Evolutionary conservation across 2,329 filamentous ascomycete species (phyloP).

Genomic region (Coniochaeta hoffmannii): DNA sequence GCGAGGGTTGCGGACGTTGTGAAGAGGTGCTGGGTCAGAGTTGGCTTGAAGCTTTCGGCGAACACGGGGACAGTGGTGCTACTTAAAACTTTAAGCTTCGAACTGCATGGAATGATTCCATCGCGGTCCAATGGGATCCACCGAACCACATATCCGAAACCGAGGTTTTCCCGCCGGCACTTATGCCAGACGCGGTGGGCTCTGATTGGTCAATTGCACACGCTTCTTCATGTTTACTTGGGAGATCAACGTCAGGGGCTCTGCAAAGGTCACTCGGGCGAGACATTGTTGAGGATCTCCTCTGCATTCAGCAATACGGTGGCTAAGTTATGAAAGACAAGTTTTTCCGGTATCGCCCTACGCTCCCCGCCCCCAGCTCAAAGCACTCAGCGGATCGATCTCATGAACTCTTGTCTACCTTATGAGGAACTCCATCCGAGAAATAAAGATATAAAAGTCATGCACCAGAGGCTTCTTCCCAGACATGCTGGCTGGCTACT

Average conservation of each 20-base stretch:
- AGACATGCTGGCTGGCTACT: neutral
- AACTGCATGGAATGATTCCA: neutral
- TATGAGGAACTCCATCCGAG: neutral
- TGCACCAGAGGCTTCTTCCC: neutral
- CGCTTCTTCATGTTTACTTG: neutral
- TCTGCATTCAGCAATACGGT: no score
- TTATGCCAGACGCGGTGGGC: neutral
- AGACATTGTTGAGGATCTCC: no score
- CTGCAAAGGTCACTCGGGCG: no score
- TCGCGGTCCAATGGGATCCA: neutral
- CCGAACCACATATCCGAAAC: neutral
- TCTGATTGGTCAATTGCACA: neutral
- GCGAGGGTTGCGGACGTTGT: neutral
- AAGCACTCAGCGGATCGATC: no score
- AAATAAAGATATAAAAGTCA: neutral
- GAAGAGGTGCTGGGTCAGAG: neutral
- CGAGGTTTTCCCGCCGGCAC: constrained; percentile 1
- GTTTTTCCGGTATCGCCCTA: no score
- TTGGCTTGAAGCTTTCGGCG: neutral
- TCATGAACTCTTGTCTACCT: no score
- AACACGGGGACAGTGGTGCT: neutral
- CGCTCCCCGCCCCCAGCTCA: no score
- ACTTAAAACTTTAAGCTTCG: constrained; percentile 1
- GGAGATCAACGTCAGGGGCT: neutral
- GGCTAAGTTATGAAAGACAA: no score